Conservation (phyloP, 2,329 filamentous ascomycete species). For the Mycosphaerella sp. region DNA sequence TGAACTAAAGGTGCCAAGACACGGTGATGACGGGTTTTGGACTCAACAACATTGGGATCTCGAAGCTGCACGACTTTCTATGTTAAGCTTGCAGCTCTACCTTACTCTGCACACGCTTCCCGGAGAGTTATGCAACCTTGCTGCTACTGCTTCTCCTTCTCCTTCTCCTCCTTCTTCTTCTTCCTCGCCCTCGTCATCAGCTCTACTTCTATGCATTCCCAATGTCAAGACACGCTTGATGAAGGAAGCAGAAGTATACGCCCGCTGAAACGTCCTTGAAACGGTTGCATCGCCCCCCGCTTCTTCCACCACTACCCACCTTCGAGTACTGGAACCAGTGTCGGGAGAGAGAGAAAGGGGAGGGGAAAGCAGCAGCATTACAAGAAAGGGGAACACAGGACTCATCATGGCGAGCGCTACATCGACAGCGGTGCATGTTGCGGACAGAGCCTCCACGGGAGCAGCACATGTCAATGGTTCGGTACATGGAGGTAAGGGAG, state of each 20-base stretch:
- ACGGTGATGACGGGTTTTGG: neutral
- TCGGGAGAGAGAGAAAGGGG: too few species aligned
- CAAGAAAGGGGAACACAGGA: neutral
- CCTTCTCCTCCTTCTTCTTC: too few species aligned
- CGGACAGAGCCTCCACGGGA: neutral
- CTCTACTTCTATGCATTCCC: neutral
- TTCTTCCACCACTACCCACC: too few species aligned
- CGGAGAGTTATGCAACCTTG: too few species aligned
- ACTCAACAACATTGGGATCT: neutral
- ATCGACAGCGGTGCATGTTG: slow-evolving; percentile 4
- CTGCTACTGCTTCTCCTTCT: too few species aligned
- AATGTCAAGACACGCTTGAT: neutral
- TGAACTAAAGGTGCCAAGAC: neutral
- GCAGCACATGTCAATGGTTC: slow-evolving; percentile 4
- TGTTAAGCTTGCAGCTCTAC: neutral
- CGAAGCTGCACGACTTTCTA: too few species aligned
- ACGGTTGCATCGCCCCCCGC: neutral
- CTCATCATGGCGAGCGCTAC: slow-evolving; percentile 1
- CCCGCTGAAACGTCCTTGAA: neutral
- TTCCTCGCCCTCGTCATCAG: neutral
- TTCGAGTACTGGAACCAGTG: too few species aligned
- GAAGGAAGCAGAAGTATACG: neutral
- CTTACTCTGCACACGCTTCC: neutral
- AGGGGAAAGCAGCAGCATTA: neutral
- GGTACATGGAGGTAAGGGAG: neutral